Evolutionary conservation across 805 yeast genomes (phyloP), one percentile per base, ranked within the genome.

Genomic region (Pichia kluyveri): DNA sequence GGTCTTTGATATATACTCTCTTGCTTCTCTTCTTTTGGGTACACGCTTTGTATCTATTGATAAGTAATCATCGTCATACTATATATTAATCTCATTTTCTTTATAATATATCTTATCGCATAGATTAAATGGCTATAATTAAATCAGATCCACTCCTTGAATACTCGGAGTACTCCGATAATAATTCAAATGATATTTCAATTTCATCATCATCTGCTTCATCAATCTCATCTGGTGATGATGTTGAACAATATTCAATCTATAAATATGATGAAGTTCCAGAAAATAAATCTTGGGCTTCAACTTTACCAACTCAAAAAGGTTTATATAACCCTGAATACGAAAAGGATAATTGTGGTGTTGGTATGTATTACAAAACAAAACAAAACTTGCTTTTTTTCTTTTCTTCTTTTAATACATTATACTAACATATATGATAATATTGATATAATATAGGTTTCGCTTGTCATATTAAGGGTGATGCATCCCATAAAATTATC

Each of bases 291-390:
- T 83, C 96, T 4, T 91, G 98, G 98, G 97, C 97, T 26, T 79
- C 84, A 43, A 76, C 93, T 10, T 73, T 91, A 54, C 98, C 98
- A 43, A 76, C 78, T 41, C 80, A 81, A 56, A 83, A 89, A 68
- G 98, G 96, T 37, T 80, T 91, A 46, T 91, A 91, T 68, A 87
- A 93, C 66, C 99, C 98, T 11, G 93, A 86, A 49, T 79, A 74
- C 58, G 99, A 91, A 66, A 87, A 88, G 61, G 99, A 91, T 62
- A 96, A 97, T 43, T 91, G 99, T 76, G 99, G 99, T 71, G 98
- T 93, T 44, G 99, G 58, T 54, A 53, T 44, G 56, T 54, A 19
- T n/a, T n/a, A 14, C 1, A 10, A 1, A n/a, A n/a, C n/a, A n/a
- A 19, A 3, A 19, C 23, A 19, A 19, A 19, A 19, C 9, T 41